Percentiles rank a stretch among this genome's conserved stretches.
phyloP scores from a whole-genome alignment of 2,329 filamentous ascomycete species.

The Claviceps sp. region DNA sequence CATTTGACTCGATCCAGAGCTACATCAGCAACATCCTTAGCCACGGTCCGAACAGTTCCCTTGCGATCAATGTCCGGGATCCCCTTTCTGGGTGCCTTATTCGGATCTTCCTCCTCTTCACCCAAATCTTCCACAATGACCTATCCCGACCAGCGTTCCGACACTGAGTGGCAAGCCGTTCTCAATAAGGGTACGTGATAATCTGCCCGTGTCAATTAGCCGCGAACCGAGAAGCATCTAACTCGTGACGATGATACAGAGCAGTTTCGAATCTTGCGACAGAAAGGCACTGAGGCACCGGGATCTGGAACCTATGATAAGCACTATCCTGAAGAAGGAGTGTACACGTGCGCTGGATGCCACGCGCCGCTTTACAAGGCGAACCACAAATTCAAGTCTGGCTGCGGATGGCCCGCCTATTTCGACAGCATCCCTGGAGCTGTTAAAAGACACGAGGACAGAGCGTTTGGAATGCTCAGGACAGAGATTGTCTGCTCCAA shows the following conservation, averaged over 20 bases:
- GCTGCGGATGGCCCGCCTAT: constrained; percentile 96
- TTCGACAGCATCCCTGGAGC: constrained; percentile 91
- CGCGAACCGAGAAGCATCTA: constrained; percentile 3
- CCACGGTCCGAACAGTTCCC: constrained; percentile 15
- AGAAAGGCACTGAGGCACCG: constrained; percentile 81
- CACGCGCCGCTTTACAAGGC: constrained; percentile 82
- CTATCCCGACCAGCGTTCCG: constrained; percentile 67
- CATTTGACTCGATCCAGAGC: constrained; percentile 24
- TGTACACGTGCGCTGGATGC: constrained; percentile 83
- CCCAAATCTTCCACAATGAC: constrained; percentile 46
- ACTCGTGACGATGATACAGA: constrained; percentile 37
- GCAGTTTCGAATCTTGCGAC: constrained; percentile 85
- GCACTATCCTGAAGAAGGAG: constrained; percentile 61
- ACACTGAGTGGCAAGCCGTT: constrained; percentile 82
- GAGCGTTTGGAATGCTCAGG: constrained; percentile 64
- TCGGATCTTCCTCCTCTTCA: constrained; percentile 46
- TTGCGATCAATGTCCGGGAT: constrained; percentile 58
- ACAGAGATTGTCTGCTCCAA: constrained; percentile 92
- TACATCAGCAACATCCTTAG: constrained; percentile 8
- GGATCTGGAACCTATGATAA: constrained; percentile 77
- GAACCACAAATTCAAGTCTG: constrained; percentile 87
- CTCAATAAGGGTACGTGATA: constrained; percentile 41
- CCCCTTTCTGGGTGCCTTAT: constrained; percentile 66
- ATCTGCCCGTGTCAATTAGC: not conserved
- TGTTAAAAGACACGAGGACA: constrained; percentile 69